Conservation (phyloP, 352 stramenopile species). For the Thraustochytrium sp. region DNA sequence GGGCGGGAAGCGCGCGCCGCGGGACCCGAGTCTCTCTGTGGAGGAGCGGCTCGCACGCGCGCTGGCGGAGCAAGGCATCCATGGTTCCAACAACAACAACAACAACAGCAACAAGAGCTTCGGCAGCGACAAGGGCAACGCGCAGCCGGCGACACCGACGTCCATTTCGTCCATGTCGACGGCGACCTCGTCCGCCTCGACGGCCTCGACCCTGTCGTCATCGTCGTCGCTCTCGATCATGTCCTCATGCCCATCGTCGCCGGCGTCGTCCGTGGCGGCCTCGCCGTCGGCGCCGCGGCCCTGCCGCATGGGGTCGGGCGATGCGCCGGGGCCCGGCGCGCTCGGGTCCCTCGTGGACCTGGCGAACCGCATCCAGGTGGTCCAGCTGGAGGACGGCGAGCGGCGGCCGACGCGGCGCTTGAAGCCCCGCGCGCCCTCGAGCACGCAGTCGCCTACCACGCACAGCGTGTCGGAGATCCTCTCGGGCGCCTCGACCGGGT, state of each 20-base stretch:
- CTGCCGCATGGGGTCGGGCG: neutral
- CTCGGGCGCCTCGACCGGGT: neutral
- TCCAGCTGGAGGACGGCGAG: neutral
- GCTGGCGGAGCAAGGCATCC: neutral
- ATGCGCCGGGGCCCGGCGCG: neutral
- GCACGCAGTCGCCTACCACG: neutral
- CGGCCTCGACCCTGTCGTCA: too few species aligned
- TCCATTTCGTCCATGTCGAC: too few species aligned
- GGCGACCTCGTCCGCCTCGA: too few species aligned
- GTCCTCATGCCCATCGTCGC: too few species aligned
- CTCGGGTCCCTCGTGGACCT: neutral
- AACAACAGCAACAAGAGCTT: neutral
- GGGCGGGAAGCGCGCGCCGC: neutral
- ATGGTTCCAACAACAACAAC: neutral
- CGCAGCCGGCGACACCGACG: neutral
- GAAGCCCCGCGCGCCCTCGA: neutral
- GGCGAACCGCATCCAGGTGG: neutral
- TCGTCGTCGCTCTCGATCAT: too few species aligned
- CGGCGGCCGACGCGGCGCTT: neutral
- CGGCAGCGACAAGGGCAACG: neutral
- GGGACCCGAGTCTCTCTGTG: neutral
- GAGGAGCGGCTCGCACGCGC: neutral
- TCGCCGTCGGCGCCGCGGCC: neutral
- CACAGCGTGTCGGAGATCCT: neutral
- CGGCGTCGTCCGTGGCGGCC: neutral